phyloP scores from a whole-genome alignment of 192 early-diverging fungal species.

The Rhizoclosmatium sp. region DNA sequence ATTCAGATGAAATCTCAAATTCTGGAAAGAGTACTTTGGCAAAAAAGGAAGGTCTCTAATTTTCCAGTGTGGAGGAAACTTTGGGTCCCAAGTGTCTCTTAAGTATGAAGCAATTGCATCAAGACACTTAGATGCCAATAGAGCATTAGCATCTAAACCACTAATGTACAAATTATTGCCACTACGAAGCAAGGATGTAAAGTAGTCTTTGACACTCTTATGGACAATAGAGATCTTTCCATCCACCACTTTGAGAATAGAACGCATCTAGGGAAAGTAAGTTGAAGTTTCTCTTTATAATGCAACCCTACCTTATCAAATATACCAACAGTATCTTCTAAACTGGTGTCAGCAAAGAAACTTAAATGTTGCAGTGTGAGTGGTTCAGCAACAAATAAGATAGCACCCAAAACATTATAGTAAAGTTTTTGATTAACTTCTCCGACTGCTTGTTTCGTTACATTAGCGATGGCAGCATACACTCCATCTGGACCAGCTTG shows the following conservation, averaged over 20 bases:
- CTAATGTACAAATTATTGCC: neutral
- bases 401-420: neutral
- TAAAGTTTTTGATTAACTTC: neutral
- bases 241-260: neutral
- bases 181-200: neutral
- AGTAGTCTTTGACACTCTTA: neutral
- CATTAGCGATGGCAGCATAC: neutral
- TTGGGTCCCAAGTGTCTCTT: neutral
- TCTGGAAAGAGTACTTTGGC: no score
- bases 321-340: neutral
- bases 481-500: conserved; percentile 11
- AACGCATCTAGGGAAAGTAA: neutral
- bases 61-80: no score
- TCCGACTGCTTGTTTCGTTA: neutral
- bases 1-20: no score
- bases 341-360: neutral
- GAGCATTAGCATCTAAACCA: neutral
- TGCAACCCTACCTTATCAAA: neutral
- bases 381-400: neutral
- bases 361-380: neutral
- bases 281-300: neutral
- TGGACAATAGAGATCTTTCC: neutral
- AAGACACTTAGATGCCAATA: neutral
- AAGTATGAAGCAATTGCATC: neutral
- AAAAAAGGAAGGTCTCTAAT: no score